phyloP scores from a whole-genome alignment of 306 rosid genomes.

The Hippophae rhamnoides region DNA sequence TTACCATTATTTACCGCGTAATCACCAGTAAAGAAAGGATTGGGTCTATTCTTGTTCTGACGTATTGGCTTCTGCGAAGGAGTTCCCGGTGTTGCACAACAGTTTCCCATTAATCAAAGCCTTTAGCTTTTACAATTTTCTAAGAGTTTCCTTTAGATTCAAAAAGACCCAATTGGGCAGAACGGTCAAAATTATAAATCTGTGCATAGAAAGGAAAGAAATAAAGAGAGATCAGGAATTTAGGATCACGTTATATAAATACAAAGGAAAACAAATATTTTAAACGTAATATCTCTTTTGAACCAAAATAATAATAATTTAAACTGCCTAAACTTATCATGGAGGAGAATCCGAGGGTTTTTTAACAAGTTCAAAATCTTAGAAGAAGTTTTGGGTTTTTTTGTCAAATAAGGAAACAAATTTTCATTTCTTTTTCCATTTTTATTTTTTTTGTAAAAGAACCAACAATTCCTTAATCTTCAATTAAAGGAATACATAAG shows the following conservation, averaged over 20 bases:
- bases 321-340: too few species aligned
- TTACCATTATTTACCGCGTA: constrained; percentile 14
- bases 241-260: background rate
- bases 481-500: too few species aligned
- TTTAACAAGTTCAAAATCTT: too few species aligned
- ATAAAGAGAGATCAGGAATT: background rate
- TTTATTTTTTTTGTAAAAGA: too few species aligned
- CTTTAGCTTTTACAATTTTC: constrained; percentile 11
- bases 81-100: constrained; percentile 35
- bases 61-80: constrained; percentile 22
- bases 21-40: constrained; percentile 28
- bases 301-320: too few species aligned
- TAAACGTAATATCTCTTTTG: background rate
- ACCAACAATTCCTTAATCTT: too few species aligned
- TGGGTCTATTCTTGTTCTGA: constrained; percentile 28
- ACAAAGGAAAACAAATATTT: background rate
- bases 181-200: constrained; percentile 3
- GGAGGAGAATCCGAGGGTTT: too few species aligned
- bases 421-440: too few species aligned
- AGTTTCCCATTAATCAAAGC: constrained; percentile 40
- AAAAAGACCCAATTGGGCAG: constrained; percentile 10
- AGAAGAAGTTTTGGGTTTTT: too few species aligned
- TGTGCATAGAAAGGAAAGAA: constrained; percentile 3
- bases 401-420: too few species aligned
- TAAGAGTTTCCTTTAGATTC: constrained; percentile 8